Evolutionary conservation across 805 yeast species (phyloP), one percentile per base, ranked within the genome.

Genomic region (Zygoascus ofunaensis): DNA sequence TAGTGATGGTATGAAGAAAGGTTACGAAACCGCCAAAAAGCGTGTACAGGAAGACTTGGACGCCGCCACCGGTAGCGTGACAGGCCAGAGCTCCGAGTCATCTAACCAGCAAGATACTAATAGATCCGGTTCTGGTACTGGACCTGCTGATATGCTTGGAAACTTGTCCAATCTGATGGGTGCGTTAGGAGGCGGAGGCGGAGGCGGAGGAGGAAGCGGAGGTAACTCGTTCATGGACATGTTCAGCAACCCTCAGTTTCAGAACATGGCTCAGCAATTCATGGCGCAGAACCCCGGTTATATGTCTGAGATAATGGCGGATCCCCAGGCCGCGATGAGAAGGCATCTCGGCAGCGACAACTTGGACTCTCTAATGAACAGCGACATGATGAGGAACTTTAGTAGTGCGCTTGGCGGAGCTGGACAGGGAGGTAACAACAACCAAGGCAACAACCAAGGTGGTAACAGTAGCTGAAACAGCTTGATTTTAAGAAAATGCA

Each of bases 21-120:
- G 96, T 43, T 87, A 79, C 61, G 96, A 90, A 63, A 85, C 95
- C 30, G 97, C 97, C 20, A 85, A 86, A 69, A 77, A 76, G 64
- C 80, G 89, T 61, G 86, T 84, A 34, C 87, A 83, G 56, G 89
- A 82, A 59, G 84, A 86, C 44, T 66, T 49, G 38, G 55, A 62
- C 24, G 55, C 70, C 20, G 65, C 70, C 37, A 48, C 59, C 43
- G 57, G 55, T 8, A 55, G 58, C 43, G 37, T 51, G 19, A 30
- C 54, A 17, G 65, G 61, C 39, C 65, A 71, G 18, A 71, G 70
- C 39, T 60, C 70, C 24, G 54, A 44, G 20, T 24, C 41, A n/a
- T 26, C 49, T 8, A 39, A 36, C 21, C 21, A 17, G 22, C 39
- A 40, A 5, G 62, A 63, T 39, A 28, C 46, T 12, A 37, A 43